Base-by-base conservation (phyloP, 164 flowering plant genomes). In the Akebia trifoliata region DNA sequence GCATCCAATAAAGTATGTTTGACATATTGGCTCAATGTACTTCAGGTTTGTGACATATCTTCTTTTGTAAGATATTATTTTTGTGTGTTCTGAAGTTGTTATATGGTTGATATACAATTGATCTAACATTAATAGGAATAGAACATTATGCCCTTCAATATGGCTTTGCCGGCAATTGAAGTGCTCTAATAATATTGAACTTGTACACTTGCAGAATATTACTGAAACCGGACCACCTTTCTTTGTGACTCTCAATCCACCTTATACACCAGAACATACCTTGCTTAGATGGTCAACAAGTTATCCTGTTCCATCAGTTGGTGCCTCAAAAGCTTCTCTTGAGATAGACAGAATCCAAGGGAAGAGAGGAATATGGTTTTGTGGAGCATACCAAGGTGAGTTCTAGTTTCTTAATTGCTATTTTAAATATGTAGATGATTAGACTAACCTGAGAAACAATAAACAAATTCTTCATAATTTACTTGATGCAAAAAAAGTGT, bases 1-100 rank as follows among this genome's bases (percentile, higher is more conserved):
- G 59, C 66, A 8, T 73, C 72, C 42, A 72, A 71, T 42, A 87
- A 79, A 83, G 80, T 86, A 1, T 86, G 88, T 56, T 29, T 91
- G 60, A 87, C 97, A 34, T 87, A 91, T 70, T 91, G 96, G 97
- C 85, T 91, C 53, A 87, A 91, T 74, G 72, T 76, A 11, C 87
- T 86, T 52, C 96, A 91, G 97, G 97, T 90, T 30, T 48, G 30
- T 39, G 21, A 28, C 12, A 4, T 11, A 28, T 31, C 24, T 10
- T 50, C n/a, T 12, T 18, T n/a, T n/a, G n/a, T n/a, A n/a, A n/a
- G n/a, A n/a, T n/a, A n/a, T n/a, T n/a, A n/a, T n/a, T n/a, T n/a
- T 1, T 29, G 36, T 26, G 35, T 48, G 31, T 28, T 48, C 12
- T 14, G 18, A 11, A 21, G 48, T 44, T 22, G 8, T 42, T 37